These are phyloP conservation scores for Rubroboletus pulcherrimus DNA, from an alignment of 768 basidiomycete species.

Conservation along the genomic window DNA sequence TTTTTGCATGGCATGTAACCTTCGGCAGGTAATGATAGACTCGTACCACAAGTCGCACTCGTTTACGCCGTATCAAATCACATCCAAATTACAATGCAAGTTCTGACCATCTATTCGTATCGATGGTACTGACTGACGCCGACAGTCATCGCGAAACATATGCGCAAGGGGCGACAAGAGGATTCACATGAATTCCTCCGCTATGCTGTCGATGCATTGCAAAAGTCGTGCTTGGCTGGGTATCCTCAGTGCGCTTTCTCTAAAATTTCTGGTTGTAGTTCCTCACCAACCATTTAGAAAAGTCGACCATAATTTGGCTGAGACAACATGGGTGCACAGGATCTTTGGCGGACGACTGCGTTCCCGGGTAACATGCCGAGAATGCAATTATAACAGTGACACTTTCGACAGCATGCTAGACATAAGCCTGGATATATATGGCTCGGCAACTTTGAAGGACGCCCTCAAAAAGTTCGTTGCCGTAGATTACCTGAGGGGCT, in stretches of 20 bases:
- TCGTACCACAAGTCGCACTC: slow-evolving; percentile 45
- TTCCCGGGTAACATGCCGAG: slow-evolving; percentile 82
- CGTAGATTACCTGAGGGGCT: slow-evolving; percentile 78
- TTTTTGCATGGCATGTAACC: slow-evolving; percentile 80
- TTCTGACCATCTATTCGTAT: slow-evolving; percentile 9
- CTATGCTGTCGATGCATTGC: slow-evolving; percentile 87
- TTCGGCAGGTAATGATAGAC: slow-evolving; percentile 54
- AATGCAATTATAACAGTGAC: slow-evolving; percentile 85
- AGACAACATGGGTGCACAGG: slow-evolving; percentile 92
- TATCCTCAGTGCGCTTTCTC: slow-evolving; percentile 55
- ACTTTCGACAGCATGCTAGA: slow-evolving; percentile 96
- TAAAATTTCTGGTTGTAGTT: background rate
- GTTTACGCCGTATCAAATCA: slow-evolving; percentile 64
- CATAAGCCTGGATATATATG: slow-evolving; percentile 85
- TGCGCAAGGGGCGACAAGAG: slow-evolving; percentile 90
- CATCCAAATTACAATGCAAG: slow-evolving; percentile 67
- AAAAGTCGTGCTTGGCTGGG: slow-evolving; percentile 76
- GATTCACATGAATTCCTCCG: slow-evolving; percentile 98
- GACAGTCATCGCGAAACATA: slow-evolving; percentile 84
- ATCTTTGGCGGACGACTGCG: slow-evolving; percentile 91
- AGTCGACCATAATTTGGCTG: slow-evolving; percentile 63
- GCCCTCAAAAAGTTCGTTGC: slow-evolving; percentile 79
- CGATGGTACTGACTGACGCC: slow-evolving; percentile 4
- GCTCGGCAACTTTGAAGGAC: slow-evolving; percentile 56
- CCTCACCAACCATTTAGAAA: slow-evolving; percentile 44